Evolutionary conservation across 2,329 filamentous ascomycete genomes (phyloP).

Genomic region (Blastomyces silverae): DNA sequence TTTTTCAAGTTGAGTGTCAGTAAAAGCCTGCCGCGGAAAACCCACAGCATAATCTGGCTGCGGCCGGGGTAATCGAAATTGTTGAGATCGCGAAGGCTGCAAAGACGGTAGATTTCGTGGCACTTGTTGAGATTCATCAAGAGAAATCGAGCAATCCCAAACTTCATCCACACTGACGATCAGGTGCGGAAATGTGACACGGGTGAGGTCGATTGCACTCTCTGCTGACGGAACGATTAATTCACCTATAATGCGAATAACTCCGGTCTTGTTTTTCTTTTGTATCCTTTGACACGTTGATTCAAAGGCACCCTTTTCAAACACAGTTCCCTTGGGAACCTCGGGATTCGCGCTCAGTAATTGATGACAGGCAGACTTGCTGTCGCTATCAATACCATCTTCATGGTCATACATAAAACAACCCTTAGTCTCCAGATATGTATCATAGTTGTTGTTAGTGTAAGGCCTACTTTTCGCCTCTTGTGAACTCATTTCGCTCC

Average conservation of each 20-base stretch:
- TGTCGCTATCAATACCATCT: neutral
- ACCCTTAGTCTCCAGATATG: constrained; percentile 6
- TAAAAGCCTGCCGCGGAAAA: too few species aligned
- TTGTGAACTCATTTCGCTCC: neutral
- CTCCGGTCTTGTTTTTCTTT: neutral
- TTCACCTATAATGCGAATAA: neutral
- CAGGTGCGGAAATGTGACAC: neutral
- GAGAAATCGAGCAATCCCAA: neutral
- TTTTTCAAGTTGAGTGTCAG: too few species aligned
- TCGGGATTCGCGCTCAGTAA: neutral
- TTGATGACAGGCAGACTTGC: neutral
- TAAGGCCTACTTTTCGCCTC: neutral
- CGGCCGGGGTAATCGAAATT: too few species aligned
- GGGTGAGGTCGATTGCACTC: neutral
- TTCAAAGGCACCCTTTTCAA: neutral
- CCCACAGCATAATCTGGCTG: too few species aligned
- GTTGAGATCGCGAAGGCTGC: too few species aligned
- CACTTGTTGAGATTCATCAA: neutral
- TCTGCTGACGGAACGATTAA: too few species aligned
- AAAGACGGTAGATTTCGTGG: neutral
- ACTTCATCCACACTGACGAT: neutral
- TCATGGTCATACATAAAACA: constrained; percentile 8
- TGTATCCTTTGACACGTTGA: constrained; percentile 3
- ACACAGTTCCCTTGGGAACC: constrained; percentile 1
- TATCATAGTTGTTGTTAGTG: constrained; percentile 7